phyloP scores from a whole-genome alignment of 2,329 filamentous ascomycete species.

The Chaetomium strumarium region DNA sequence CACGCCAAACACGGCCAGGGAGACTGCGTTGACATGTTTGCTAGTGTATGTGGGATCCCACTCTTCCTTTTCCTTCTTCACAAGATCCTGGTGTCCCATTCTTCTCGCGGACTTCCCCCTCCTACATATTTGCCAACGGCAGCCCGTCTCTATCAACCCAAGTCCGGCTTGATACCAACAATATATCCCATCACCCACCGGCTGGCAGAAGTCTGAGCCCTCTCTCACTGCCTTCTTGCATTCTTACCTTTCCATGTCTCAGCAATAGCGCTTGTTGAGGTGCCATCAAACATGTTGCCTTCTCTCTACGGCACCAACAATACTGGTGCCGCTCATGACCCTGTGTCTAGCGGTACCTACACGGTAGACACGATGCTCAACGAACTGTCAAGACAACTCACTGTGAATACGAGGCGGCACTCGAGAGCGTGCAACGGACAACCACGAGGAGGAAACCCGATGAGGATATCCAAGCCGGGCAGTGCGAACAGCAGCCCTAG shows the following conservation, averaged over 20 bases:
- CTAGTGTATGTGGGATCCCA: conserved; percentile 5
- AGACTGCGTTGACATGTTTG: conserved; percentile 24
- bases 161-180: conserved; percentile 5
- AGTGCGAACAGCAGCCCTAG: conserved; percentile 66
- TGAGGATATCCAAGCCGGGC: conserved; percentile 59
- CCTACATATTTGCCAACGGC: not conserved
- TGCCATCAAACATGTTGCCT: conserved; percentile 27
- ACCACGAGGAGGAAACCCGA: conserved; percentile 40
- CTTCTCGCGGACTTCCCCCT: not conserved
- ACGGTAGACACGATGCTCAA: conserved; percentile 42
- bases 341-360: conserved; percentile 28
- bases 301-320: conserved; percentile 31
- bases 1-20: conserved; percentile 26
- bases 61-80: conserved; percentile 4
- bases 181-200: not conserved
- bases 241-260: conserved; percentile 4
- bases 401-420: conserved; percentile 41
- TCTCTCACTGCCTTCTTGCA: not conserved
- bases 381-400: conserved; percentile 47
- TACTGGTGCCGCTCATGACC: conserved; percentile 21
- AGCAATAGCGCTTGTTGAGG: not conserved
- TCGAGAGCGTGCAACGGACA: conserved; percentile 47
- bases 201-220: conserved; percentile 4
- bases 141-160: conserved; percentile 6
- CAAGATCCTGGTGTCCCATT: conserved; percentile 1